These are phyloP conservation scores for Cercospora citrullina DNA, from an alignment of 2,329 filamentous ascomycete species.

Conservation along the genomic window DNA sequence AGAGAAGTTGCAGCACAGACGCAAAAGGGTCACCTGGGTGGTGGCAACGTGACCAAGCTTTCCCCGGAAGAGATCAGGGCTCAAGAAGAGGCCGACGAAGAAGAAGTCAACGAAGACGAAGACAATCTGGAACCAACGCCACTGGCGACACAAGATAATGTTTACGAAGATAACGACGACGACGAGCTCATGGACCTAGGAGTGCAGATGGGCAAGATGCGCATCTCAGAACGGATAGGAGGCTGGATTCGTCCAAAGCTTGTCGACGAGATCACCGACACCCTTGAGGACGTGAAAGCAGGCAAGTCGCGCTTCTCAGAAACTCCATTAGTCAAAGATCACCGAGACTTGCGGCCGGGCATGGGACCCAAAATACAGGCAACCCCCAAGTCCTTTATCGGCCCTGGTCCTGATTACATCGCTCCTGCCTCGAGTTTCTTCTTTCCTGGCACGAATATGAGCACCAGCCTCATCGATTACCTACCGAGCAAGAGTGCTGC, in stretches of 20 bases:
- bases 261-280: conserved; percentile 62
- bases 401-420: conserved; percentile 66
- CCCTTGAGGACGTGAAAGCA: conserved; percentile 35
- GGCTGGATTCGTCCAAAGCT: conserved; percentile 70
- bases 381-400: conserved; percentile 54
- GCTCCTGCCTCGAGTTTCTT: conserved; percentile 67
- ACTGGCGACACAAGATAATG: conserved; percentile 64
- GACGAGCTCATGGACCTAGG: conserved; percentile 72
- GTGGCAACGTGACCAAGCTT: conserved; percentile 28
- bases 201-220: conserved; percentile 69
- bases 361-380: conserved; percentile 29
- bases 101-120: conserved; percentile 55
- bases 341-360: conserved; percentile 25
- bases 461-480: conserved; percentile 57
- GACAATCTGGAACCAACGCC: conserved; percentile 62
- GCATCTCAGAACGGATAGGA: conserved; percentile 71
- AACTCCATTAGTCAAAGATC: conserved; percentile 22
- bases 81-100: conserved; percentile 57
- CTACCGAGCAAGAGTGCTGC: conserved; percentile 60
- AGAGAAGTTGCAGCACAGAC: conserved; percentile 60
- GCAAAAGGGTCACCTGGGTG: conserved; percentile 30
- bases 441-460: conserved; percentile 56
- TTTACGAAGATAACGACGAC: conserved; percentile 65
- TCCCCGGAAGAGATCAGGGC: conserved; percentile 30
- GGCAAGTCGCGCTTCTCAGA: conserved; percentile 29